A percentile compares a stretch with the other conserved stretches of the same genome.
Conservation (phyloP, 1,284 basidiomycete genomes). For the Cryptococcus maquisensis region DNA sequence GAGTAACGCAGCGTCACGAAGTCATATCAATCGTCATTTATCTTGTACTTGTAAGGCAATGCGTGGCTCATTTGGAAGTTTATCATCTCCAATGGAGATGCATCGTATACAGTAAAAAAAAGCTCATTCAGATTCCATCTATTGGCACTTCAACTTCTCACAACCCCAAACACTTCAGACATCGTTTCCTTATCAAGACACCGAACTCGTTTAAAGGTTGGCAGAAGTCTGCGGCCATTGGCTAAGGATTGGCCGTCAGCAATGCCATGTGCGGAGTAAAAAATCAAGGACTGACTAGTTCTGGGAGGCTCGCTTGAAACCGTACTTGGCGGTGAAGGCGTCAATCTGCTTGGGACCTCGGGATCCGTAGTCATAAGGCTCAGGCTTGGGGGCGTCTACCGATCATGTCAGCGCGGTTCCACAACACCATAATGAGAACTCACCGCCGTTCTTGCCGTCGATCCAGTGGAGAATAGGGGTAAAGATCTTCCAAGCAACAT, state of each 20-base stretch:
- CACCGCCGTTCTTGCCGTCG: slow-evolving; percentile 58
- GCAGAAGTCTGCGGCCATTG: slow-evolving; percentile 37
- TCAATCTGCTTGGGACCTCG: slow-evolving; percentile 84
- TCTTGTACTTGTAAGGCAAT: too few species aligned
- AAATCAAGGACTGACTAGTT: slow-evolving; percentile 62
- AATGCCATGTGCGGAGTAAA: not conserved
- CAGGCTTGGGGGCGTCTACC: slow-evolving; percentile 58
- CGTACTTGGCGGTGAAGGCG: slow-evolving; percentile 67
- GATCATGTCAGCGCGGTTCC: not conserved
- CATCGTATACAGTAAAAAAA: too few species aligned
- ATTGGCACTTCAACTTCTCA: not conserved
- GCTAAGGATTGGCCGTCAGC: slow-evolving; percentile 10
- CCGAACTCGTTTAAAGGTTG: slow-evolving; percentile 21
- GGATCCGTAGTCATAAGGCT: slow-evolving; percentile 82
- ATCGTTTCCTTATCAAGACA: not conserved
- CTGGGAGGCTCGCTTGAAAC: slow-evolving; percentile 65
- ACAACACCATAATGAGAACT: slow-evolving; percentile 3
- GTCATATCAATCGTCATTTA: too few species aligned
- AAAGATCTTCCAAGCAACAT: slow-evolving; percentile 97
- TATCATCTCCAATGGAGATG: too few species aligned
- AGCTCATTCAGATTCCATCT: too few species aligned
- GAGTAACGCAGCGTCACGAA: too few species aligned
- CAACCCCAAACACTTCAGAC: not conserved
- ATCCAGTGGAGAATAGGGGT: slow-evolving; percentile 94
- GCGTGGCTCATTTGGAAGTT: too few species aligned